phyloP scores from a whole-genome alignment of 768 basidiomycete species.

The Hemileccinum impolitum region DNA sequence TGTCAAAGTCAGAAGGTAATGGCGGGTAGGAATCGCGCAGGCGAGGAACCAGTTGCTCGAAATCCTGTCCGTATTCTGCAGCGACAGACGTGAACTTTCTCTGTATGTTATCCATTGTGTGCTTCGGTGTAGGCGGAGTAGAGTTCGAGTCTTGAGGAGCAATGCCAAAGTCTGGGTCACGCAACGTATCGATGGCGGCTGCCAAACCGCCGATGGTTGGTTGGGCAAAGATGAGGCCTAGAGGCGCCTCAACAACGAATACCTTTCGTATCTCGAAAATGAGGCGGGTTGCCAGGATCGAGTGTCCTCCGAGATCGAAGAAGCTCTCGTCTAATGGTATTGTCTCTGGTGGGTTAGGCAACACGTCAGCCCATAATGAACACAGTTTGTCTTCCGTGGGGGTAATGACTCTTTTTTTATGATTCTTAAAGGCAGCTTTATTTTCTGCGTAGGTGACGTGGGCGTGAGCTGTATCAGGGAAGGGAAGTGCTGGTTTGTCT shows the following conservation, averaged over 20 bases:
- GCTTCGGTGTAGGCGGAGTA: slow-evolving; percentile 15
- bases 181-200: slow-evolving; percentile 66
- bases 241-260: slow-evolving; percentile 86
- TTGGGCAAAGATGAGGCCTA: slow-evolving; percentile 87
- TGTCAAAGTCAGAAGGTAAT: slow-evolving; percentile 53
- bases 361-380: slow-evolving; percentile 78
- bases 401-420: slow-evolving; percentile 41
- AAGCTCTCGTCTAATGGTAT: slow-evolving; percentile 92
- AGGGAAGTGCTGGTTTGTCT: slow-evolving; percentile 96
- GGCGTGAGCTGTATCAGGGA: slow-evolving; percentile 89
- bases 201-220: slow-evolving; percentile 83
- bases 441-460: slow-evolving; percentile 42
- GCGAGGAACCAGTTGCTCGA: slow-evolving; percentile 53
- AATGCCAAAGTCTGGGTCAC: slow-evolving; percentile 80
- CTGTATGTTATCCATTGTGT: slow-evolving; percentile 8
- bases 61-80: slow-evolving; percentile 80
- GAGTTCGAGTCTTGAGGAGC: slow-evolving; percentile 32
- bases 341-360: slow-evolving; percentile 73
- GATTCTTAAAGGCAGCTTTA: slow-evolving; percentile 23
- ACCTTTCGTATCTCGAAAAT: slow-evolving; percentile 95
- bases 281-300: slow-evolving; percentile 94
- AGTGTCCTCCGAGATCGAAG: slow-evolving; percentile 98
- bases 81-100: slow-evolving; percentile 26
- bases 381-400: slow-evolving; percentile 80
- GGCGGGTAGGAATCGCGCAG: slow-evolving; percentile 61